Base-by-base conservation (phyloP, 208 protist species). In the Leishmania aethiopica region DNA sequence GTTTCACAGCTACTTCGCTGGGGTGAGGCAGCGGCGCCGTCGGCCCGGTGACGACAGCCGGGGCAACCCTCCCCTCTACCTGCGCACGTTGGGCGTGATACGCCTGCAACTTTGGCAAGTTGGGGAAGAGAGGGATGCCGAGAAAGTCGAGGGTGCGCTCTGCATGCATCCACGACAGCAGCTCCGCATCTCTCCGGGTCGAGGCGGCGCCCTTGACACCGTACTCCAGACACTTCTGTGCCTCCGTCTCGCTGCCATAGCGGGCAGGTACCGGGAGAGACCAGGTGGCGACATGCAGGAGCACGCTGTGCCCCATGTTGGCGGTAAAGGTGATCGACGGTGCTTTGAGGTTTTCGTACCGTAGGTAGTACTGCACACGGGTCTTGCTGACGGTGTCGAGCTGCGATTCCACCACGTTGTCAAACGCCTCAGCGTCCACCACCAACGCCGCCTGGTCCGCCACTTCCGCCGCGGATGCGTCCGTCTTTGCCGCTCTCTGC, bases 121-220 rank as follows among this genome's bases (percentile, higher is more conserved):
- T 97, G 53, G 89, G 91, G 83, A 97, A 98, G 49, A 98, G 45
- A 55, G 88, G 91, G 10, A 98, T 84, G 19, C 83, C 90, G 6
- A 96, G 64, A 3, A 83, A 84, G 77, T 97, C 93, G 28, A 98
- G 82, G 13, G 90, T 86, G 15, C 93, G 92, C 82, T 97, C 92
- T 70, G 96, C 96, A 79, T 98, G 96, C 96, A 98, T 97, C 92
- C 92, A 98, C 19, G 86, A 90, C 19, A 97, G 86, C n/a, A 90
- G 51, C 32, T 98, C 96, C 28, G 96, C 94, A 74, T 98, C 96
- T 37, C 89, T 90, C 79, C 95, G 94, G 0, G 93, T 95, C 45
- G 88, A 75, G 17, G 94, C 94, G 8, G 87, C 83, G 22, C 96
- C 93, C 7, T 85, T 80, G 49, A 91, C 91, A 47, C 55, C 80